Percentiles rank a stretch among this genome's conserved stretches.
Evolutionary conservation across 2,329 filamentous ascomycete species (phyloP).

Genomic region (Cytospora schulzeri): DNA sequence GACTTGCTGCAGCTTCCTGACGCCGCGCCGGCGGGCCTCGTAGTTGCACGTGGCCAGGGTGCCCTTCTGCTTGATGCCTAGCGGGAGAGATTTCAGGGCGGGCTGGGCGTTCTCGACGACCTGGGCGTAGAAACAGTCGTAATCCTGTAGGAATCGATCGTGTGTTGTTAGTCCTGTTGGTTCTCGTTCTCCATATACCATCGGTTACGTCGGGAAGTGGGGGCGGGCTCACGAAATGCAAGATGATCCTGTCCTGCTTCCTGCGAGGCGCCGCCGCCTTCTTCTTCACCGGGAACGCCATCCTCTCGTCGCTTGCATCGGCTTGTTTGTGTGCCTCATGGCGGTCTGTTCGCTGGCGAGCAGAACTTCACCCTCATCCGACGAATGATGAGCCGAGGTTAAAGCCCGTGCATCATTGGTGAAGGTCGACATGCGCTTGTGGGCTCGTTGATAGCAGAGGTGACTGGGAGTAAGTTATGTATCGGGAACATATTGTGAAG

Average conservation of each 20-base stretch:
- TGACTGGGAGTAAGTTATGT: not conserved
- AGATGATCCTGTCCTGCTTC: slow-evolving; percentile 68
- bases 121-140: slow-evolving; percentile 93
- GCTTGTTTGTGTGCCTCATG: slow-evolving; percentile 5
- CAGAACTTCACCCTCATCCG: not conserved
- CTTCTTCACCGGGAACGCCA: slow-evolving; percentile 36
- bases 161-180: not conserved
- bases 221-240: slow-evolving; percentile 71
- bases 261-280: slow-evolving; percentile 39
- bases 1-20: slow-evolving; percentile 84
- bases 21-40: slow-evolving; percentile 72
- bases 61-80: slow-evolving; percentile 90
- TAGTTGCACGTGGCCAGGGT: slow-evolving; percentile 96
- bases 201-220: not conserved
- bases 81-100: slow-evolving; percentile 67
- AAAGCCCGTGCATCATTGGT: too few relatives aligned
- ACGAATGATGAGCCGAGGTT: not conserved
- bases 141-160: slow-evolving; percentile 53
- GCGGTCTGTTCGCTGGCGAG: not conserved
- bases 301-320: slow-evolving; percentile 29
- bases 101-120: slow-evolving; percentile 84
- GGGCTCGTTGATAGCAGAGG: too few relatives aligned
- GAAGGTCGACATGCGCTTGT: not conserved
- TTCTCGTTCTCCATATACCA: too few relatives aligned
- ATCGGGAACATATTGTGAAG: not conserved